phyloP scores from a whole-genome alignment of 768 basidiomycete species.

The Lactarius vividus region DNA sequence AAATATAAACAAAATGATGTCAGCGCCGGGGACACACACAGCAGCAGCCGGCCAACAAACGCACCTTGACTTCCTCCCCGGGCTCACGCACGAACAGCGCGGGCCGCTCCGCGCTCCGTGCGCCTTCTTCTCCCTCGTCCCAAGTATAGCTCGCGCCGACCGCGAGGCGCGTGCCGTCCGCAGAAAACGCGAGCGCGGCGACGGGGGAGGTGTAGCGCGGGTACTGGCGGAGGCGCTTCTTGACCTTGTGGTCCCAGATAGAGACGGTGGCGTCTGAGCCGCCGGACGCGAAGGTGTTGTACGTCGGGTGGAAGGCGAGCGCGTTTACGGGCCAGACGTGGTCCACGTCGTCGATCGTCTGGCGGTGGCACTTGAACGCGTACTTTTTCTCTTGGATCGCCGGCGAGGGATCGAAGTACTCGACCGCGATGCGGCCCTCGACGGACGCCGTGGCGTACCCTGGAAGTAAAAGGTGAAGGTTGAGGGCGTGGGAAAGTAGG shows the following conservation, averaged over 20 bases:
- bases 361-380: constrained; percentile 96
- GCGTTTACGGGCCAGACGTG: constrained; percentile 97
- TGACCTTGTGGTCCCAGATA: constrained; percentile 96
- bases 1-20: background rate
- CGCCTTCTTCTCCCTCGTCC: constrained; percentile 80
- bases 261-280: constrained; percentile 94
- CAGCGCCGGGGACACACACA: background rate
- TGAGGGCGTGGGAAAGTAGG: constrained; percentile 7
- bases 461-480: constrained; percentile 32
- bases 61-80: constrained; percentile 77
- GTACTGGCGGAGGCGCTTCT: constrained; percentile 91
- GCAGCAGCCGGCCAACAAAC: constrained; percentile 29
- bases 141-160: constrained; percentile 87
- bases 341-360: constrained; percentile 86
- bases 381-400: constrained; percentile 84
- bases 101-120: constrained; percentile 61
- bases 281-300: constrained; percentile 93
- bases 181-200: constrained; percentile 79
- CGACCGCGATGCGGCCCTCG: constrained; percentile 95
- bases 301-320: constrained; percentile 90
- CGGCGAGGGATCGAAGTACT: constrained; percentile 86
- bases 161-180: constrained; percentile 77
- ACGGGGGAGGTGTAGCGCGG: constrained; percentile 74
- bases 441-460: constrained; percentile 93
- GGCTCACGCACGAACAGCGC: constrained; percentile 59